Percentiles rank a stretch among this genome's conserved stretches.
These are phyloP conservation scores for Plasmodium ovale DNA, from an alignment of 169 alveolate species.

Conservation along the genomic window DNA sequence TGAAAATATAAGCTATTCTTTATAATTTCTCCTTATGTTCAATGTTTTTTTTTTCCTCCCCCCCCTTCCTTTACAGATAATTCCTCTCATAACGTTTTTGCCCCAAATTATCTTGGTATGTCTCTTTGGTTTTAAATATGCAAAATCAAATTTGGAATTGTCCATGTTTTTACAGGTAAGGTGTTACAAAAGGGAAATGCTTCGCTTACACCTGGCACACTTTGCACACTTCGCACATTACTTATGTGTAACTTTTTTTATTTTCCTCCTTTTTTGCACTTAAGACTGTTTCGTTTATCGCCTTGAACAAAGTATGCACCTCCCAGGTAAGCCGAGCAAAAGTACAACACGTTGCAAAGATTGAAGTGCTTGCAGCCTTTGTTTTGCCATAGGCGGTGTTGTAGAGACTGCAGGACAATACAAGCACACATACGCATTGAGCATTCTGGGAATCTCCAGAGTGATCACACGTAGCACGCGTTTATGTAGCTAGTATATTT, in stretches of 20 bases:
- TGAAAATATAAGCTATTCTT: neutral
- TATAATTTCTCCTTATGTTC: neutral
- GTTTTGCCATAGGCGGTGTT: too few species aligned
- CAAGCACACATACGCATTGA: too few species aligned
- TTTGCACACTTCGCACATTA: neutral
- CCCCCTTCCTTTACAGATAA: slow-evolving; percentile 53
- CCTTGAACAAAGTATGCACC: slow-evolving; percentile 96
- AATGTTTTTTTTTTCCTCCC: neutral
- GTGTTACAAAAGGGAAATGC: neutral
- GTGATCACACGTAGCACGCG: too few species aligned
- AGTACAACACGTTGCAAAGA: too few species aligned
- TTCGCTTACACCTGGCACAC: neutral
- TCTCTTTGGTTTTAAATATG: slow-evolving; percentile 80
- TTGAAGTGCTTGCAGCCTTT: too few species aligned
- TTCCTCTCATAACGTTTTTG: slow-evolving; percentile 83
- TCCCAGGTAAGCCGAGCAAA: slow-evolving; percentile 85
- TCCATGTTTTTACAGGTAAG: slow-evolving; percentile 79
- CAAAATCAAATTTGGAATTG: slow-evolving; percentile 80
- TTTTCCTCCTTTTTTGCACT: slow-evolving; percentile 83
- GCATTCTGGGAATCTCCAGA: too few species aligned
- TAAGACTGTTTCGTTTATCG: slow-evolving; percentile 94
- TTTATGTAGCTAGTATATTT: too few species aligned
- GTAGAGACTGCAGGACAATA: too few species aligned
- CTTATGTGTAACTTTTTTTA: slow-evolving; percentile 70
- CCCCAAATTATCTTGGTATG: slow-evolving; percentile 85